phyloP scores from a whole-genome alignment of 2,329 filamentous ascomycete genomes.

The Neofusicoccum ribis region DNA sequence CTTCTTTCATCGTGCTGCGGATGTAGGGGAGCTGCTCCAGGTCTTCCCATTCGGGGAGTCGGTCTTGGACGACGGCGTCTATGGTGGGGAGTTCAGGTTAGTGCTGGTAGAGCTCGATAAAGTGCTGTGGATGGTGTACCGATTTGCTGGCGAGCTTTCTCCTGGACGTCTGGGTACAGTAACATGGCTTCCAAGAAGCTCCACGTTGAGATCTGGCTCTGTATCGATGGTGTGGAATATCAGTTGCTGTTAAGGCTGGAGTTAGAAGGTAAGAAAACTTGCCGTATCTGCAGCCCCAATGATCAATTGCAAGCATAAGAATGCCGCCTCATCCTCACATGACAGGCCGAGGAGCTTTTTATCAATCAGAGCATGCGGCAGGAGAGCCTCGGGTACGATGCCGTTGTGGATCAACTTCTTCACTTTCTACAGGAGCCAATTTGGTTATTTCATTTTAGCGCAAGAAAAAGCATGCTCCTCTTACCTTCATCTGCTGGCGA shows the following conservation, averaged over 20 bases:
- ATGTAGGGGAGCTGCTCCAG: slow-evolving; percentile 54
- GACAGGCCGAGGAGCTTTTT: slow-evolving; percentile 20
- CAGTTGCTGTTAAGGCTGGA: not conserved
- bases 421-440: not conserved
- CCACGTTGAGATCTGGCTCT: slow-evolving; percentile 1
- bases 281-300: slow-evolving; percentile 21
- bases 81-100: slow-evolving; percentile 21
- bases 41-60: not conserved
- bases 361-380: not conserved
- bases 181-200: slow-evolving; percentile 52
- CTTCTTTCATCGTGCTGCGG: slow-evolving; percentile 56
- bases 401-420: not conserved
- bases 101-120: no score
- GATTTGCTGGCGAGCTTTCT: slow-evolving; percentile 49
- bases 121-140: slow-evolving; percentile 30
- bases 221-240: not conserved
- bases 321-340: slow-evolving; percentile 21
- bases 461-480: no score
- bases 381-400: not conserved
- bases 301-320: slow-evolving; percentile 18
- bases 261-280: not conserved
- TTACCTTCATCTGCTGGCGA: not conserved
- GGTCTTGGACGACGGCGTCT: not conserved
- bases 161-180: slow-evolving; percentile 48
- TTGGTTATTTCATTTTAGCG: not conserved